These are phyloP conservation scores for Aspergillus haitiensis DNA, from an alignment of 495 filamentous ascomycete genomes.

Conservation along the genomic window DNA sequence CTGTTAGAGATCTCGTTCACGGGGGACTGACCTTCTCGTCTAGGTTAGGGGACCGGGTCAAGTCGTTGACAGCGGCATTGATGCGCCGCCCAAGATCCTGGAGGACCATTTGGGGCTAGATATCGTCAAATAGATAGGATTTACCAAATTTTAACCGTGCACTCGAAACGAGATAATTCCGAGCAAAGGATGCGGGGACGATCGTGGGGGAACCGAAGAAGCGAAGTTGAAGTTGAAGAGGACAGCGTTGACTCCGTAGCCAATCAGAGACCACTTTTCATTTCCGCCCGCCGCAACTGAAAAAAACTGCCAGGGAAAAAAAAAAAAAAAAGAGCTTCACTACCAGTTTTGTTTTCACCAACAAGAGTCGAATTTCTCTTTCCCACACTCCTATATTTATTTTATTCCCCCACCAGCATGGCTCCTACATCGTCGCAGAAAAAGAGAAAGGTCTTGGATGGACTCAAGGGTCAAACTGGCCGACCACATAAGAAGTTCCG, in stretches of 20 bases:
- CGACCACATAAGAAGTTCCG: constrained; percentile 69
- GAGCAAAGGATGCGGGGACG: not conserved
- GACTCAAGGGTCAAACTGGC: constrained; percentile 52
- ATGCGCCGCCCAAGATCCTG: constrained; percentile 98
- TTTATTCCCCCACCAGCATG: constrained; percentile 31
- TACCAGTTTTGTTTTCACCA: constrained; percentile 3
- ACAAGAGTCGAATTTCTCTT: not conserved
- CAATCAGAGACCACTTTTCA: constrained; percentile 32
- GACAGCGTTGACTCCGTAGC: constrained; percentile 36
- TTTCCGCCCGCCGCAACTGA: constrained; percentile 20
- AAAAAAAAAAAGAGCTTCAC: constrained; percentile 35
- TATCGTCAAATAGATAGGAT: not conserved
- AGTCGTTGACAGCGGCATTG: constrained; percentile 90
- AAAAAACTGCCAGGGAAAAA: constrained; percentile 24
- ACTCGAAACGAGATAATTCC: constrained; percentile 14
- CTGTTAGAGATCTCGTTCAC: constrained; percentile 5
- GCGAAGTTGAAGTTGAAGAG: constrained; percentile 21
- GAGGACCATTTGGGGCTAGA: constrained; percentile 74
- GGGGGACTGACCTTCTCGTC: constrained; percentile 78
- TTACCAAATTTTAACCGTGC: not conserved
- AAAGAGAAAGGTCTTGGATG: constrained; percentile 62
- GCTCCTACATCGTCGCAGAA: constrained; percentile 44
- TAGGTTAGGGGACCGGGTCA: constrained; percentile 86
- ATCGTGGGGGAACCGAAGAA: constrained; percentile 2
- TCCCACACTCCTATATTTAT: constrained; percentile 1